Conservation (phyloP, 768 basidiomycete species). For the Suillus subalutaceus region DNA sequence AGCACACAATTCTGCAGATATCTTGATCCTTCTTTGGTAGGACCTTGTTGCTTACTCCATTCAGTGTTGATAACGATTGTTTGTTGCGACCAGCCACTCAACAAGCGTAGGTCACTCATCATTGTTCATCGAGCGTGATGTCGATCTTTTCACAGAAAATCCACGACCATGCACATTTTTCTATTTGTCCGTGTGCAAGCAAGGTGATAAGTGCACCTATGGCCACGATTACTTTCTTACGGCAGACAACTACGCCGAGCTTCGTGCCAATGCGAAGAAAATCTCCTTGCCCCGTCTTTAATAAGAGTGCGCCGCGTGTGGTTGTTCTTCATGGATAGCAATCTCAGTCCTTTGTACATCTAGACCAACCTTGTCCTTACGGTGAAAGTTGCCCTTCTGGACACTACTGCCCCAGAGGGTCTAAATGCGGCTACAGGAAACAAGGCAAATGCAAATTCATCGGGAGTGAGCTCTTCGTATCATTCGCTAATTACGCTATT, state of each 20-base stretch:
- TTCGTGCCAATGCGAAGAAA: conserved; percentile 36
- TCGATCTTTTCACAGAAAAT: conserved; percentile 26
- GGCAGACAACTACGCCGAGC: conserved; percentile 30
- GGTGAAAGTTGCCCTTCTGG: conserved; percentile 38
- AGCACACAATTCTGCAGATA: conserved; percentile 6
- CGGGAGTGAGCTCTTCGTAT: conserved; percentile 27
- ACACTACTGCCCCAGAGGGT: conserved; percentile 40
- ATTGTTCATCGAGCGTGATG: neutral
- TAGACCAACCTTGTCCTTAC: conserved; percentile 26
- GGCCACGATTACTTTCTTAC: conserved; percentile 37
- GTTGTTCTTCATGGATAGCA: neutral
- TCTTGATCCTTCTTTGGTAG: conserved; percentile 14
- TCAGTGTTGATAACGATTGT: neutral
- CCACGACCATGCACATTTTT: conserved; percentile 43
- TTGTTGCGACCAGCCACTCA: conserved; percentile 27
- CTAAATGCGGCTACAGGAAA: conserved; percentile 35
- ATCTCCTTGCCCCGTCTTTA: conserved; percentile 36
- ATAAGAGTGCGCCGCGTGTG: conserved; percentile 26
- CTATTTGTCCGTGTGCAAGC: conserved; percentile 35
- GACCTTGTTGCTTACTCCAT: neutral
- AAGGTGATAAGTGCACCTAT: conserved; percentile 36
- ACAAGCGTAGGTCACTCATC: conserved; percentile 30
- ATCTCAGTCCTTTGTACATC: neutral
- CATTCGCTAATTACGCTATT: neutral
- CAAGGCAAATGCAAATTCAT: conserved; percentile 38